phyloP scores from a whole-genome alignment of 257 asterid species.

The Solanum verrucosum region DNA sequence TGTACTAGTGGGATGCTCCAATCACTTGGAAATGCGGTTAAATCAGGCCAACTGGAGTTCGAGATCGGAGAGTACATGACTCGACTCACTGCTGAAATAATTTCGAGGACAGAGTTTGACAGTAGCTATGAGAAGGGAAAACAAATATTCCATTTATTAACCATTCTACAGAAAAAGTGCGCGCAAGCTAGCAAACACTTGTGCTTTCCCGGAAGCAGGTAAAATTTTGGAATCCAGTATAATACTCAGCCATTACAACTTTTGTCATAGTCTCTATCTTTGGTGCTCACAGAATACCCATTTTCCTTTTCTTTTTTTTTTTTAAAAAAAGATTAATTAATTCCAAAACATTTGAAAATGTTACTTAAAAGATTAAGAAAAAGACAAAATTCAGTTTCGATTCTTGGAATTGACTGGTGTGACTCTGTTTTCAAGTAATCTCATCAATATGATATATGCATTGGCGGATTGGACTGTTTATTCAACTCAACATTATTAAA shows the following conservation, averaged over 20 bases:
- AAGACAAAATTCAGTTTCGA: background rate
- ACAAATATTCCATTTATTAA: slow-evolving; percentile 53
- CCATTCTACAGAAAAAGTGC: slow-evolving; percentile 47
- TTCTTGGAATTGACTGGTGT: slow-evolving; percentile 11
- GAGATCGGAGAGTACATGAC: slow-evolving; percentile 80
- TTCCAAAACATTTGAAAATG: background rate
- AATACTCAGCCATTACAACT: accelerated
- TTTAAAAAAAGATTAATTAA: no score
- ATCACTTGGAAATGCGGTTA: slow-evolving; percentile 23
- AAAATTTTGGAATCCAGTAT: background rate
- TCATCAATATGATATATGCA: background rate
- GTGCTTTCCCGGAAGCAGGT: slow-evolving; percentile 94
- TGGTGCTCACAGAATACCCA: background rate
- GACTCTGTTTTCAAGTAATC: slow-evolving; percentile 8
- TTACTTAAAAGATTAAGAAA: background rate
- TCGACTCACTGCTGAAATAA: slow-evolving; percentile 77
- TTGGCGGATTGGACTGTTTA: background rate
- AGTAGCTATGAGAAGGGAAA: slow-evolving; percentile 70
- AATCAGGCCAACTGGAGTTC: slow-evolving; percentile 43
- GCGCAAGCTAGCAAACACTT: slow-evolving; percentile 63
- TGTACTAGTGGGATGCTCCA: slow-evolving; percentile 58
- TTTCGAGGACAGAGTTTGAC: slow-evolving; percentile 77
- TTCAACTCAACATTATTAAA: background rate
- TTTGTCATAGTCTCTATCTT: no score
- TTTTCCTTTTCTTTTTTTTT: no score